phyloP scores from a whole-genome alignment of 805 yeast species.

The Barnettozyma vustinii region DNA sequence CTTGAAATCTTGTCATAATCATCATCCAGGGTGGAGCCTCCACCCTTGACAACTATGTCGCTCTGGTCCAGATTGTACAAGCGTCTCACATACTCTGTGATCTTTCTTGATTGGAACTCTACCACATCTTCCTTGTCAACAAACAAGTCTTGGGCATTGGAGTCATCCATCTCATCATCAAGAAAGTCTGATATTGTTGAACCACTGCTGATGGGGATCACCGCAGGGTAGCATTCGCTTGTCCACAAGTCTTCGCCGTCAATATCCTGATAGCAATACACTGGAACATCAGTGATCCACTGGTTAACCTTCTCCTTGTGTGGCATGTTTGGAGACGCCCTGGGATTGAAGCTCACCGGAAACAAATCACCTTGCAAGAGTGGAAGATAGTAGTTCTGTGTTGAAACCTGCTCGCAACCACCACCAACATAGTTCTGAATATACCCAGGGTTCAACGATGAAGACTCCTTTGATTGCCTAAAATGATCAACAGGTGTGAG shows the following conservation, averaged over 20 bases:
- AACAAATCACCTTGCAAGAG: slow-evolving; percentile 20
- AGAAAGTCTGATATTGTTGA: slow-evolving; percentile 2
- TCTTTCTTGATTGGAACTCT: slow-evolving; percentile 47
- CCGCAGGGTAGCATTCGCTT: slow-evolving; percentile 48
- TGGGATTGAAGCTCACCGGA: slow-evolving; percentile 54
- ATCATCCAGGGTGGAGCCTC: neutral
- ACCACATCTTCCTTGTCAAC: slow-evolving; percentile 41
- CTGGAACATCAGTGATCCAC: slow-evolving; percentile 62
- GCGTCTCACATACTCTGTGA: slow-evolving; percentile 40
- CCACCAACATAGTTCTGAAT: neutral
- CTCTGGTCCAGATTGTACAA: slow-evolving; percentile 29
- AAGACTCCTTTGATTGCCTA: neutral
- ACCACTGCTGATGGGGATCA: slow-evolving; percentile 25
- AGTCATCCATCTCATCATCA: neutral
- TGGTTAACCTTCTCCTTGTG: slow-evolving; percentile 56
- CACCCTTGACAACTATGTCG: slow-evolving; percentile 8
- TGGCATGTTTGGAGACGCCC: slow-evolving; percentile 58
- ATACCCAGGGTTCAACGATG: neutral
- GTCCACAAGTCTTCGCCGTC: slow-evolving; percentile 23
- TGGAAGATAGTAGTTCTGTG: slow-evolving; percentile 1
- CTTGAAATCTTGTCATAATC: neutral
- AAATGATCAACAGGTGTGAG: neutral
- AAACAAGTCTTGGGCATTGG: slow-evolving; percentile 15
- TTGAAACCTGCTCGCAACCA: no score
- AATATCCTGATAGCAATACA: slow-evolving; percentile 25